Base-by-base conservation (phyloP, 1,139 yeast genomes). In the Suzukiozyma palmioleophila region DNA sequence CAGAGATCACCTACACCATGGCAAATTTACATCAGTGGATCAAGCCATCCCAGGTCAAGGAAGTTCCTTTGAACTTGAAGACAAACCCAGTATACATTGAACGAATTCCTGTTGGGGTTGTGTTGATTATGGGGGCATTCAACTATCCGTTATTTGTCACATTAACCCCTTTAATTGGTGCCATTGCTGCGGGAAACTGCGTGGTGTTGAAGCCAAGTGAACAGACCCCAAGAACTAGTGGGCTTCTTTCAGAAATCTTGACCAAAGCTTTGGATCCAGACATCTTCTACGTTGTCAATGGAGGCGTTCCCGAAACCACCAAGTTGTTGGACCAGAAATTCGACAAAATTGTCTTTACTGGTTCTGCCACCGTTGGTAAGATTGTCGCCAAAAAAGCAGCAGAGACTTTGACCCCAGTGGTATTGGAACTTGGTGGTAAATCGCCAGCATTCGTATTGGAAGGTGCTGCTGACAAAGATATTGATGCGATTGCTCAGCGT, bases 361-460 rank as follows among this genome's bases (percentile, higher is more conserved):
- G 97, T 16, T 80, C 84, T 37, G 74, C 77, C 11, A 53, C 57
- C 11, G 95, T 89, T 18, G 97, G 96, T 32, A 77, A 74, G 33
- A 77, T 87, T 41, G 78, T 90, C 34, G 84, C 94, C 25, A 67
- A 71, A 44, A 84, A 84, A 37, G 96, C 97, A 1, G 95, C 94
- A 8, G 81, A 85, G 60, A 74, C 77, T 28, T 69, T 90, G 51
- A 87, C 96, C 1, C 97, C 97, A 0, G 75, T 75, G 12, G 64
- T 84, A 14, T 70, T 90, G 46, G 97, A 90, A 61, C 70, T 90
- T 35, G 97, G 97, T 37, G 96, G 96, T 12, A 89, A 89, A 57
- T 82, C 90, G 5, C 97, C 97, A 0, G 85, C 78, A 0, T 72
- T 88, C 47, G 66, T 89, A 11, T 77, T 89, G 39, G 67, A 73